Conservation (phyloP, 108 stramenopile species). For the Skeletonema potamos region DNA sequence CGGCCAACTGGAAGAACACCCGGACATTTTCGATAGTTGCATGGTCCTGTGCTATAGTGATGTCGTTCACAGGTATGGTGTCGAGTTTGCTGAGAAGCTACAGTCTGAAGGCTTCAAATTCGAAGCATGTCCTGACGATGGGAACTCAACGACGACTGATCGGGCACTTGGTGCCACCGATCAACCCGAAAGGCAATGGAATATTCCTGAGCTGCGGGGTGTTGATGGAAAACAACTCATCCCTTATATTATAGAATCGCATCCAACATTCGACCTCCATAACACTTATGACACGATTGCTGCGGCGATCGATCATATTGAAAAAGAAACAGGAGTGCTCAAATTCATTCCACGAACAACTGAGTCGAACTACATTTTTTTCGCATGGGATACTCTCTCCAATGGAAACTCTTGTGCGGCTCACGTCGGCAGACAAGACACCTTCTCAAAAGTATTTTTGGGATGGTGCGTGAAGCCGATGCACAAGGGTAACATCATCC, state of each 20-base stretch:
- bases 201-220: not conserved
- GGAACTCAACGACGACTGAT: not conserved
- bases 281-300: constrained; percentile 28
- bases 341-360: constrained; percentile 16
- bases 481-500: constrained; percentile 35
- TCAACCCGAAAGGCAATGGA: not conserved
- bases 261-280: not conserved
- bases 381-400: not conserved
- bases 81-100: not conserved
- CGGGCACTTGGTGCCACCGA: not conserved
- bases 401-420: constrained; percentile 10
- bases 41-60: constrained; percentile 6
- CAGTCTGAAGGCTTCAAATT: not conserved
- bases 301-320: constrained; percentile 24
- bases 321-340: constrained; percentile 27
- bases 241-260: constrained; percentile 9
- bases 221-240: not conserved
- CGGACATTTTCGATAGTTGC: constrained; percentile 1
- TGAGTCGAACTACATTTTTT: constrained; percentile 27
- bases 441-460: constrained; percentile 18
- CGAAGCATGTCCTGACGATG: not conserved
- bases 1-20: not conserved
- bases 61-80: not conserved
- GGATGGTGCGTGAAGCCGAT: constrained; percentile 23
- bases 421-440: constrained; percentile 28